Evolutionary conservation across 2,329 filamentous ascomycete species (phyloP).

Genomic region (Talaromyces sp.): DNA sequence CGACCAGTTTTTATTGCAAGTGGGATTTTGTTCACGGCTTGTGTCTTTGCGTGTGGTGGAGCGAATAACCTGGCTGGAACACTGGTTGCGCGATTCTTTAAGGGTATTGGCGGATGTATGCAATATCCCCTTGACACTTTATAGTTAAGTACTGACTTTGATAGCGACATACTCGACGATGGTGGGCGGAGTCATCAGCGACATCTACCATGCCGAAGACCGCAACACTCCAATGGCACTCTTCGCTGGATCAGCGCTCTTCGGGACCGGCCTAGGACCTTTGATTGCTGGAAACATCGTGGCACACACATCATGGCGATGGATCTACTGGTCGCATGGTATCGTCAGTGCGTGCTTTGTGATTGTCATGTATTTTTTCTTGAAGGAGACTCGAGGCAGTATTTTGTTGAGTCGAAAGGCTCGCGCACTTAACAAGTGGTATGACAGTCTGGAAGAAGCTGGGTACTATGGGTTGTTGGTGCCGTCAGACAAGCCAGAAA

Average conservation of each 20-base stretch:
- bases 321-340: conserved; percentile 57
- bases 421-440: conserved; percentile 70
- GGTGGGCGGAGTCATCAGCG: conserved; percentile 86
- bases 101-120: conserved; percentile 71
- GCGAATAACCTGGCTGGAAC: conserved; percentile 69
- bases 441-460: conserved; percentile 65
- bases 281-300: conserved; percentile 27
- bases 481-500: conserved; percentile 28
- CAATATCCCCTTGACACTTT: conserved; percentile 22
- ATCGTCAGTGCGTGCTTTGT: conserved; percentile 66
- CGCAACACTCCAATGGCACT: conserved; percentile 87
- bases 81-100: conserved; percentile 70
- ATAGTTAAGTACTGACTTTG: not conserved
- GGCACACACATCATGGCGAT: conserved; percentile 26
- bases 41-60: conserved; percentile 69
- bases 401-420: conserved; percentile 78
- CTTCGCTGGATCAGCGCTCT: conserved; percentile 74
- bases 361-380: conserved; percentile 62
- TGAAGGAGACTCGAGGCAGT: conserved; percentile 77
- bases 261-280: conserved; percentile 49
- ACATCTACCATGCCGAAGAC: conserved; percentile 74
- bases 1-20: conserved; percentile 76
- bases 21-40: conserved; percentile 67
- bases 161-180: conserved; percentile 73
- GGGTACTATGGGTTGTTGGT: conserved; percentile 59